A percentile compares a stretch with the other conserved stretches of the same genome.
phyloP scores from a whole-genome alignment of 2,329 filamentous ascomycete species.

The Curvularia eragrostidis region DNA sequence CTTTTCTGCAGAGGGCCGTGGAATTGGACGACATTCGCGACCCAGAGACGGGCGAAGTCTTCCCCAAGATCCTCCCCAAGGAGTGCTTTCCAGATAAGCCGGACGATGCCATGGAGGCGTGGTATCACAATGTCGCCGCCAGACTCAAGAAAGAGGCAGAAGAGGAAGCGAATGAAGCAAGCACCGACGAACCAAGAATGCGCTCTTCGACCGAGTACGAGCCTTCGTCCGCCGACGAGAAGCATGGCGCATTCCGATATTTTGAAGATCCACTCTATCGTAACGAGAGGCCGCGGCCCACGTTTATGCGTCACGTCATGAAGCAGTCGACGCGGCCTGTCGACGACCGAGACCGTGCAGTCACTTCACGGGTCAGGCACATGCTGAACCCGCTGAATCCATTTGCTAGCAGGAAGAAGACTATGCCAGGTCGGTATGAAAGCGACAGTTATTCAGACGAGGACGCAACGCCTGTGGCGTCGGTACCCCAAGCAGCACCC shows the following conservation, averaged over 20 bases:
- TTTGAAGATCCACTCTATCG: slow-evolving; percentile 59
- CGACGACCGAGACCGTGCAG: slow-evolving; percentile 37
- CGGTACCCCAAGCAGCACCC: slow-evolving; percentile 27
- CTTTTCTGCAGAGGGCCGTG: slow-evolving; percentile 81
- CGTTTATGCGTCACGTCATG: slow-evolving; percentile 51
- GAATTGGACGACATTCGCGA: slow-evolving; percentile 77
- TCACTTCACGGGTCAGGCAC: slow-evolving; percentile 43
- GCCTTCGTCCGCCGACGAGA: slow-evolving; percentile 50
- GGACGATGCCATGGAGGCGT: slow-evolving; percentile 80
- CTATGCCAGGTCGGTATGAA: slow-evolving; percentile 35
- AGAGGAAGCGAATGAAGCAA: slow-evolving; percentile 33
- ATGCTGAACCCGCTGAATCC: slow-evolving; percentile 45
- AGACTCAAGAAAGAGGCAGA: slow-evolving; percentile 70
- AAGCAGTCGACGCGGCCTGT: slow-evolving; percentile 37
- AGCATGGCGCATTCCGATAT: slow-evolving; percentile 54
- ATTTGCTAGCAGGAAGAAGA: slow-evolving; percentile 30
- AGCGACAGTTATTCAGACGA: slow-evolving; percentile 41
- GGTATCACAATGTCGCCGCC: slow-evolving; percentile 81
- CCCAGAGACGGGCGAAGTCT: slow-evolving; percentile 65
- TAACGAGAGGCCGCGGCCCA: slow-evolving; percentile 53
- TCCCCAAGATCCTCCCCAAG: slow-evolving; percentile 69
- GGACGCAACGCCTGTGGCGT: slow-evolving; percentile 39
- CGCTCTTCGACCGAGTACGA: slow-evolving; percentile 48
- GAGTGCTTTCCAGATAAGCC: slow-evolving; percentile 73
- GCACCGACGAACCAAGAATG: slow-evolving; percentile 34